Percentiles rank a stretch among this genome's conserved stretches.
Conservation (phyloP, 2,329 filamentous ascomycete species). For the Fusarium agapanthi region DNA sequence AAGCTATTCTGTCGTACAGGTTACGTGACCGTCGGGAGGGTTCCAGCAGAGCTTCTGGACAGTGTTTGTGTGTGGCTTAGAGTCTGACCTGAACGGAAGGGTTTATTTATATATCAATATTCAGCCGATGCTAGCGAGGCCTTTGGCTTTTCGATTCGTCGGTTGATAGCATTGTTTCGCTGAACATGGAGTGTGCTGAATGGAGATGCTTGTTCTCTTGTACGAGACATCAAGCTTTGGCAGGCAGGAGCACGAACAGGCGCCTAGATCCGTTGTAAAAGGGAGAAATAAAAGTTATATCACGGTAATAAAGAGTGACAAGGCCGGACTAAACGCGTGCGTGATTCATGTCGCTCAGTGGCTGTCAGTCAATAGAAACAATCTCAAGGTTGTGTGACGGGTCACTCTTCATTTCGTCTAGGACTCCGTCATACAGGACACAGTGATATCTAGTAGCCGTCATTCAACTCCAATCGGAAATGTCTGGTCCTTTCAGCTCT, state of each 20-base stretch:
- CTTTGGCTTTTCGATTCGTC: background rate
- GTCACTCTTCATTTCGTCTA: slow-evolving; percentile 11
- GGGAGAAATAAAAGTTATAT: background rate
- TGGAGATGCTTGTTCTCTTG: slow-evolving; percentile 5
- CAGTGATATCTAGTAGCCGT: background rate
- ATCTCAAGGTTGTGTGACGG: slow-evolving; percentile 20
- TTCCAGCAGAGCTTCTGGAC: slow-evolving; percentile 6
- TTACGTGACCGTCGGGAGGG: slow-evolving; percentile 24
- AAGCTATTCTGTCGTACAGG: slow-evolving; percentile 33
- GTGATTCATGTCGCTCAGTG: background rate
- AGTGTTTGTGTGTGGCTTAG: slow-evolving; percentile 14
- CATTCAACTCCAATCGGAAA: background rate
- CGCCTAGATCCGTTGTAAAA: background rate
- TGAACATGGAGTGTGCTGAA: slow-evolving; percentile 17
- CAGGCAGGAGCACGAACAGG: slow-evolving; percentile 1
- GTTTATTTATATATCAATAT: slow-evolving; percentile 6
- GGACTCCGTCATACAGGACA: slow-evolving; percentile 4
- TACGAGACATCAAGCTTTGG: slow-evolving; percentile 2
- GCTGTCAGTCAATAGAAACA: slow-evolving; percentile 23
- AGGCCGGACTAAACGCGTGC: slow-evolving; percentile 5
- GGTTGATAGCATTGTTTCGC: slow-evolving; percentile 16
- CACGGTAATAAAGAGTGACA: slow-evolving; percentile 1
- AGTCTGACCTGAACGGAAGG: background rate
- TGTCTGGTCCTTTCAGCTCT: background rate
- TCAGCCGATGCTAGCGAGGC: background rate